A percentile compares a stretch with the other conserved stretches of the same genome.
Conservation (phyloP, 495 filamentous ascomycete species). For the Cryomyces antarcticus region DNA sequence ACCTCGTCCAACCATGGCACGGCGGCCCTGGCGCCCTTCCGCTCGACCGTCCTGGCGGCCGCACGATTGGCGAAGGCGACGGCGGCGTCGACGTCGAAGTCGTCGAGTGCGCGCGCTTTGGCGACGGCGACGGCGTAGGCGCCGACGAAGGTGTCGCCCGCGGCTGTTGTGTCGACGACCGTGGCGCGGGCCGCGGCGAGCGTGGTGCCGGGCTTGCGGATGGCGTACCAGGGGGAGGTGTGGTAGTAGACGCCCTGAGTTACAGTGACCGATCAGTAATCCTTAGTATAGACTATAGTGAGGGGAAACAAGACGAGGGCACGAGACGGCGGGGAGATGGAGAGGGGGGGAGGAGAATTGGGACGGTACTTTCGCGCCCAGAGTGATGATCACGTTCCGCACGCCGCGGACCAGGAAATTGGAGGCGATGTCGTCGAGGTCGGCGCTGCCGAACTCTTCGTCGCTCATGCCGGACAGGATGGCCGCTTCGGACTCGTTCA, state of each 20-base stretch:
- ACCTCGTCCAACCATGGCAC: conserved; percentile 75
- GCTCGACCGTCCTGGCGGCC: conserved; percentile 56
- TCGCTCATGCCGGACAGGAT: conserved; percentile 36
- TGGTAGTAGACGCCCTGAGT: conserved; percentile 13
- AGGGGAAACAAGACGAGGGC: not conserved
- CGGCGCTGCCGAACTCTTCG: conserved; percentile 27
- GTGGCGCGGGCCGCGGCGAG: conserved; percentile 10
- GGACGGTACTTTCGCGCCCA: conserved; percentile 51
- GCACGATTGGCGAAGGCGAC: conserved; percentile 52
- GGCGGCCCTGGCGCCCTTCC: conserved; percentile 59
- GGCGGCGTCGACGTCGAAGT: conserved; percentile 21
- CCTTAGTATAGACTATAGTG: not conserved
- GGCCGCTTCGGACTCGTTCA: conserved; percentile 83
- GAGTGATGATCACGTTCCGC: conserved; percentile 57
- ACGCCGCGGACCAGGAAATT: conserved; percentile 49
- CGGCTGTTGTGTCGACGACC: conserved; percentile 85
- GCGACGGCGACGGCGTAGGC: conserved; percentile 52
- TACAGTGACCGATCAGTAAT: not conserved
- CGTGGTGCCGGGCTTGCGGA: conserved; percentile 3
- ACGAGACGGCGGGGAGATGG: no score
- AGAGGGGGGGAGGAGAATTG: not conserved
- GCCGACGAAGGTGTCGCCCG: conserved; percentile 88
- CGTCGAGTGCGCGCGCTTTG: conserved; percentile 10
- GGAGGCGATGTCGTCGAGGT: conserved; percentile 23
- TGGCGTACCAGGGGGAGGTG: conserved; percentile 3